phyloP scores from a whole-genome alignment of 179 eudicot species.

The Nepenthes alata region DNA sequence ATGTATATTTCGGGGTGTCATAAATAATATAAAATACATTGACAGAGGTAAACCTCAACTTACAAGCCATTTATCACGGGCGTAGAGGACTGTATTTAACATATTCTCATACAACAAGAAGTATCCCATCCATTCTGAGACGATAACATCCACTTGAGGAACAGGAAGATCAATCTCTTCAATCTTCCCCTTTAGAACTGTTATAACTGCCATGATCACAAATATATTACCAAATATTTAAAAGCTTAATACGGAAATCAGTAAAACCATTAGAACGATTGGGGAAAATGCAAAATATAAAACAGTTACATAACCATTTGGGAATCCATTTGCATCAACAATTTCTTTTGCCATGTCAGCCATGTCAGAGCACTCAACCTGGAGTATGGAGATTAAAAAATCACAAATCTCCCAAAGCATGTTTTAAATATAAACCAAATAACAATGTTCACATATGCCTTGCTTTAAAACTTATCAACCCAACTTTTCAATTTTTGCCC shows the following conservation, averaged over 20 bases:
- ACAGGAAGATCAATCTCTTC: constrained; percentile 95
- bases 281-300: neutral
- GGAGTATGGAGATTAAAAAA: constrained; percentile 10
- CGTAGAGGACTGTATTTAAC: constrained; percentile 86
- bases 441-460: neutral
- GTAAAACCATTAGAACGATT: neutral
- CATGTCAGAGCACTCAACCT: constrained; percentile 98
- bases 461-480: too few species aligned
- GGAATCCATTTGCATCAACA: constrained; percentile 62
- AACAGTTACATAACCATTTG: constrained; percentile 42
- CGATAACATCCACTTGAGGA: constrained; percentile 75
- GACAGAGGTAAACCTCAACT: constrained; percentile 16
- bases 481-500: too few species aligned
- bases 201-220: constrained; percentile 45
- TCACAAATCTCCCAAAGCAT: neutral
- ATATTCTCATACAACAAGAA: constrained; percentile 86
- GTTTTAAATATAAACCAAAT: neutral
- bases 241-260: neutral
- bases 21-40: neutral
- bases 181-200: constrained; percentile 85
- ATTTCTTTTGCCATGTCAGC: constrained; percentile 90
- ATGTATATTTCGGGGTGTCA: neutral
- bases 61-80: constrained; percentile 98
- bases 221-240: constrained; percentile 11
- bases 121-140: constrained; percentile 99